Evolutionary conservation across 345 rosid species (phyloP), one percentile per base, ranked within the genome.

Genomic region (Murraya koenigii): DNA sequence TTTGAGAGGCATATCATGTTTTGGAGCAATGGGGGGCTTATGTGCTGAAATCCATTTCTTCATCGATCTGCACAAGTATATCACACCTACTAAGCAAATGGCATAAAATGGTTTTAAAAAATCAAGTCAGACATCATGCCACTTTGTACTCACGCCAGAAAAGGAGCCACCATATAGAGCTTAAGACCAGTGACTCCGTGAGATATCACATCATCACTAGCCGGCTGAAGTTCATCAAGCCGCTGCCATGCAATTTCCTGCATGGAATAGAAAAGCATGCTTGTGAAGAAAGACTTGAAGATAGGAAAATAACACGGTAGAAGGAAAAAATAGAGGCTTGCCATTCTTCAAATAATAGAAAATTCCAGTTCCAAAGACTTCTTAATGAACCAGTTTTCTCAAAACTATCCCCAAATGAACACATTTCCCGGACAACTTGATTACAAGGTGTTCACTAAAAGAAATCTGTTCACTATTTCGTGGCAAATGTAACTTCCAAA

Each of bases 231-330:
- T 28, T 94, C 94, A 84, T 97, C 98, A 62, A 94, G 86, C 25
- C 93, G 86, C 39, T 93, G 97, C 98, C 99, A 97, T 49, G 97
- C 86, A 81, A 96, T 96, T 87, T 96, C 99, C 99, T 96, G 85
- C 85, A 84, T 76, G 75, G 61, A 71, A 67, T 10, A 80, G 60
- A 76, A 44, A 58, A 14, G 19, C 55, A 47, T 75, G 41, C 69
- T 52, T 23, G 4, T 39, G 47, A 72, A 55, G 70, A 13, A 35
- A 69, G 32, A 26, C 20, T 28, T 3, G 59, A 61, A 72, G 30
- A 64, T 11, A 41, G 66, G 41, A 44, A 64, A 49, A 22, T 5
- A 49, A 30, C 23, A 62, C 3, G 11, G 25, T 52, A 23, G 20
- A 71, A 66, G 52, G 14, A 36, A 5, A 20, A 47, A 49, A 49